Evolutionary conservation across 202 grass and related monocot species (phyloP).

Genomic region (Panicum hallii): DNA sequence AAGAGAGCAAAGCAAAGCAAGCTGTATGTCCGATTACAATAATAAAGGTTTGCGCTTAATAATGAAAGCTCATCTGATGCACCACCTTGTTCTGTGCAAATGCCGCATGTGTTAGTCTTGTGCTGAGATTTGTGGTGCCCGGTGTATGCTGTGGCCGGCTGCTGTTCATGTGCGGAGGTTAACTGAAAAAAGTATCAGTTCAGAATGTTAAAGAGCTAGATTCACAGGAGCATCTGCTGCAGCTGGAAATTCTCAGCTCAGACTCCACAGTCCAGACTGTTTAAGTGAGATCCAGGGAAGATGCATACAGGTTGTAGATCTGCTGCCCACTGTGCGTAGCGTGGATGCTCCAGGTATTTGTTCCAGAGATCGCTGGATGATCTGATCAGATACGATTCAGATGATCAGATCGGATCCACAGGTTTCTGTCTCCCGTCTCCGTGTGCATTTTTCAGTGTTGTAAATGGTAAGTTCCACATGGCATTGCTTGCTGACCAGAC

Average conservation of each 20-base stretch:
- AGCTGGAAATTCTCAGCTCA: background rate
- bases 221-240: background rate
- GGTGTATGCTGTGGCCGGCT: slow-evolving; percentile 10
- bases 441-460: background rate
- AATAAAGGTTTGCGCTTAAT: slow-evolving; percentile 52
- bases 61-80: slow-evolving; percentile 8
- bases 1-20: slow-evolving; percentile 56
- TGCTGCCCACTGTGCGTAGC: background rate
- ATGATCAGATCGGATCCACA: slow-evolving; percentile 1
- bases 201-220: background rate
- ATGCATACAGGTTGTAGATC: background rate
- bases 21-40: slow-evolving; percentile 35
- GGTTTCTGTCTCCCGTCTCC: background rate
- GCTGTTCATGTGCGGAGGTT: background rate
- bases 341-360: background rate
- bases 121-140: background rate
- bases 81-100: background rate
- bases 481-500: background rate
- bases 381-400: background rate
- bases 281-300: background rate
- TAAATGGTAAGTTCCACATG: background rate
- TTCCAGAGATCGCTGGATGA: background rate
- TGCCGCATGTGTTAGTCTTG: background rate
- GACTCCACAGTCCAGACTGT: background rate
- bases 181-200: background rate